Conservation (phyloP, 129 eudicot species). For the Tagetes patula region DNA sequence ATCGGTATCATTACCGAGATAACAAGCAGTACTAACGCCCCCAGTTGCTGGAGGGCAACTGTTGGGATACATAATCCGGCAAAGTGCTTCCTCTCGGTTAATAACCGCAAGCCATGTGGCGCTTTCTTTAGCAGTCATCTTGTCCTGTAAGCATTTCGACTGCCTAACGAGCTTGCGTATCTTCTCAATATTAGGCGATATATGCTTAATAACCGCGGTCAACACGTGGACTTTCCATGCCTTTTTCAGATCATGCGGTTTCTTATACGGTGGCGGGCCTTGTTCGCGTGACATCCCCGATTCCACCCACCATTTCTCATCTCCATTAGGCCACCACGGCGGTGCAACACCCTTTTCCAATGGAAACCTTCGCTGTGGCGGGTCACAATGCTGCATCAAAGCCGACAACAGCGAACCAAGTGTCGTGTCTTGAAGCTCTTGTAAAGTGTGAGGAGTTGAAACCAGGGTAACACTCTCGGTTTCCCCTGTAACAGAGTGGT, state of each 20-base stretch:
- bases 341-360: conserved; percentile 77
- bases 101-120: conserved; percentile 36
- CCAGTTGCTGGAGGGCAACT: neutral
- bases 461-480: conserved; percentile 27
- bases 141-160: conserved; percentile 41
- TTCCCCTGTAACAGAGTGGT: conserved; percentile 42
- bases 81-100: conserved; percentile 38
- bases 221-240: conserved; percentile 39
- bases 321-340: conserved; percentile 82
- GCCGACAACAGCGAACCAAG: conserved; percentile 76
- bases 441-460: conserved; percentile 57
- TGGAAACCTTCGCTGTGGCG: conserved; percentile 75
- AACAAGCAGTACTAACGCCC: conserved; percentile 5
- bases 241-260: conserved; percentile 54
- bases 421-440: conserved; percentile 79
- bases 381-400: conserved; percentile 74
- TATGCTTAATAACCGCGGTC: conserved; percentile 39
- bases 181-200: conserved; percentile 37
- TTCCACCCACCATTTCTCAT: conserved; percentile 69
- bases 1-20: conserved; percentile 18
- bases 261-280: conserved; percentile 75
- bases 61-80: conserved; percentile 25
- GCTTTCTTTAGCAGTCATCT: conserved; percentile 44
- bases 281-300: conserved; percentile 49
- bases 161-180: conserved; percentile 35